Conservation (phyloP, 2,329 filamentous ascomycete species). For the Dactylonectria macrodidyma region DNA sequence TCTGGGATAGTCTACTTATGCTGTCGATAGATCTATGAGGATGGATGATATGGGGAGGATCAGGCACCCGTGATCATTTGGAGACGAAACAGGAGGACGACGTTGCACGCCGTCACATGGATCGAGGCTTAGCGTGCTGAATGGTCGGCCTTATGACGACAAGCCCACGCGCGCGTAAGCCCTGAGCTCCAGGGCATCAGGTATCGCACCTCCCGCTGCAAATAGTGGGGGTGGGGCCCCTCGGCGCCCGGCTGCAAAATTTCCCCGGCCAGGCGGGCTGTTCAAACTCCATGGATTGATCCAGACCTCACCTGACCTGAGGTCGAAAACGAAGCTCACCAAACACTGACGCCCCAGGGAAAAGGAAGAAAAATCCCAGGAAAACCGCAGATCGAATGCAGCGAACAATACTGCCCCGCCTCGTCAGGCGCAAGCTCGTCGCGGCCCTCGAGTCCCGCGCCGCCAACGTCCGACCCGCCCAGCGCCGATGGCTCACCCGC, state of each 20-base stretch:
- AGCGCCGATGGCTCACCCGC: constrained; percentile 66
- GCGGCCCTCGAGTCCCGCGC: constrained; percentile 43
- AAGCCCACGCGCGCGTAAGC: not conserved
- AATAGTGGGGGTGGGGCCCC: constrained; percentile 3
- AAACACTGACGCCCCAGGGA: constrained; percentile 29
- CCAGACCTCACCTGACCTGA: constrained; percentile 42
- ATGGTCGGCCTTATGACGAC: constrained; percentile 42
- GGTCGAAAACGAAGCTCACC: constrained; percentile 15
- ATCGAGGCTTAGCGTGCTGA: not conserved
- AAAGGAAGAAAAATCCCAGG: too few species aligned
- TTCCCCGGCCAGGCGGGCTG: constrained; percentile 41
- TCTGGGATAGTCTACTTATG: not conserved
- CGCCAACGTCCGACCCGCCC: constrained; percentile 41
- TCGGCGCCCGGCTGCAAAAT: constrained; percentile 46
- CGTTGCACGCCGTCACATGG: constrained; percentile 35
- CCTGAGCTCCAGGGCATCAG: constrained; percentile 9
- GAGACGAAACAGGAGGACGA: constrained; percentile 2
- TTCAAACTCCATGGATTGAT: constrained; percentile 6
- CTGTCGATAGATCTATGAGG: not conserved
- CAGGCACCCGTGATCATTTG: not conserved
- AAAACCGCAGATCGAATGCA: constrained; percentile 26
- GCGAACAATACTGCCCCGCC: constrained; percentile 45
- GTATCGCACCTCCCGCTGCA: not conserved
- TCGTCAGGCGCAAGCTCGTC: constrained; percentile 45
- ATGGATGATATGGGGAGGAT: not conserved